Conservation (phyloP, 2,329 filamentous ascomycete species). For the Botrytis cinerea region DNA sequence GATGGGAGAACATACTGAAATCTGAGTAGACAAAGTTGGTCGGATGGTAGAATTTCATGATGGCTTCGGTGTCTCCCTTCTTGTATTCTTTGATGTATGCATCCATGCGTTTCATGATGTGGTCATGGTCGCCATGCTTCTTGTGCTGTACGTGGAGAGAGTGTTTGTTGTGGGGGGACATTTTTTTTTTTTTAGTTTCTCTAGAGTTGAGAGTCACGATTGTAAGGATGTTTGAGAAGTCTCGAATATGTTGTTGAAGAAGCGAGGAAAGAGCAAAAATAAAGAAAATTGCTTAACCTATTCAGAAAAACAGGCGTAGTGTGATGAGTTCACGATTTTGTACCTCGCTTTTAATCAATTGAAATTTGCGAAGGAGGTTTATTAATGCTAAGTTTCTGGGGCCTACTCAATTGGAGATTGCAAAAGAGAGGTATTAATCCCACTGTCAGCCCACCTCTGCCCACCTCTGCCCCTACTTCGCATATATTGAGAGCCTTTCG, state of each 20-base stretch:
- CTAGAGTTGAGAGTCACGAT: neutral
- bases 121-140: neutral
- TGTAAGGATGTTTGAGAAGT: neutral
- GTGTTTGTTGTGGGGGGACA: neutral
- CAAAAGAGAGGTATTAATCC: neutral
- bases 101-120: conserved; percentile 18
- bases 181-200: neutral
- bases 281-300: neutral
- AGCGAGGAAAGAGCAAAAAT: neutral
- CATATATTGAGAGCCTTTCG: neutral
- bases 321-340: neutral
- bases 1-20: neutral
- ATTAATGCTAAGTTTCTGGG: neutral
- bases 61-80: conserved; percentile 8
- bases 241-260: neutral
- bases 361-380: neutral
- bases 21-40: conserved; percentile 19
- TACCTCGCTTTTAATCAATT: neutral
- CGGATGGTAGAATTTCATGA: conserved; percentile 19
- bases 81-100: conserved; percentile 13
- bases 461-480: neutral
- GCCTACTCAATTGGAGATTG: neutral
- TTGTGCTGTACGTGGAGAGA: neutral
- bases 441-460: neutral
- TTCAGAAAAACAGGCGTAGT: no score